A percentile compares a stretch with the other conserved stretches of the same genome.
Evolutionary conservation across 2,329 filamentous ascomycete genomes (phyloP).

Genomic region (Blumeria hordei): DNA sequence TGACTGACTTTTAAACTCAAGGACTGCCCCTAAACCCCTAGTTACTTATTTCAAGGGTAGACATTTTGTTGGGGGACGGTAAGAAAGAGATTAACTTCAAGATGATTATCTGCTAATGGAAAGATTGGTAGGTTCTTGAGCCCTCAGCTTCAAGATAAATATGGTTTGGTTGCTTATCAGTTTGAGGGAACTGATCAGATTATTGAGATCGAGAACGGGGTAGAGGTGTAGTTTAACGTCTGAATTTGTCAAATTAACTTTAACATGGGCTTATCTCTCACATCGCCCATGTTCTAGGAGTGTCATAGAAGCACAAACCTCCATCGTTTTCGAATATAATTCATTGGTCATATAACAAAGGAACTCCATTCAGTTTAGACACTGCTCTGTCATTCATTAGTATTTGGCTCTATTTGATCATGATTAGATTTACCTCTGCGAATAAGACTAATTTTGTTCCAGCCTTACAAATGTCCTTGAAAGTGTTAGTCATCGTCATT

Average conservation of each 20-base stretch:
- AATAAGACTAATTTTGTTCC: slow-evolving; percentile 54
- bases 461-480: slow-evolving; percentile 52
- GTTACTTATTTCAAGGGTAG: slow-evolving; percentile 63
- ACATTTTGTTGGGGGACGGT: slow-evolving; percentile 79
- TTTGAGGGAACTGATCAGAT: slow-evolving; percentile 80
- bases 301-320: no score
- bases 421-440: slow-evolving; percentile 21
- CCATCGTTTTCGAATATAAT: no score
- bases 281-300: no score
- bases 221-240: neutral
- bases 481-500: slow-evolving; percentile 4
- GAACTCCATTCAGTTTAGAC: no score
- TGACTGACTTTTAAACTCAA: neutral
- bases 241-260: no score
- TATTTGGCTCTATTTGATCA: neutral
- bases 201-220: slow-evolving; percentile 39
- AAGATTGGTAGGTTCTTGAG: slow-evolving; percentile 45
- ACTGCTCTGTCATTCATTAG: neutral
- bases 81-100: slow-evolving; percentile 5
- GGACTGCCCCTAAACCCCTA: slow-evolving; percentile 74
- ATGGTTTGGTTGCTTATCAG: slow-evolving; percentile 55
- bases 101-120: neutral
- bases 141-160: slow-evolving; percentile 57
- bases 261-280: no score
- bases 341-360: no score